A percentile compares a stretch with the other conserved stretches of the same genome.
Evolutionary conservation across 371 early-diverging fungal genomes (phyloP).

Genomic region (Haplosporangium sp.): DNA sequence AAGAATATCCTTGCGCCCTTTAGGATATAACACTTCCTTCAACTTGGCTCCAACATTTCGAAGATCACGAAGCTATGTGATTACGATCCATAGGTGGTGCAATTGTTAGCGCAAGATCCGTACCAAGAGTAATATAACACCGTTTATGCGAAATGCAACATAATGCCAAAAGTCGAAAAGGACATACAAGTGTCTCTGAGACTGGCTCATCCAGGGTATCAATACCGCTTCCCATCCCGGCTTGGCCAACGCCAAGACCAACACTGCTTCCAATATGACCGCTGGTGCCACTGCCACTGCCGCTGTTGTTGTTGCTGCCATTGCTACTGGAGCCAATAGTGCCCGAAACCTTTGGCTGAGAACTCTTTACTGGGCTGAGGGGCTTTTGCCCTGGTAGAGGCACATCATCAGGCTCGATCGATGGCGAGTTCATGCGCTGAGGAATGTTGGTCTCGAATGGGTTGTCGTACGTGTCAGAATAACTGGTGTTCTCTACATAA

Average conservation of each 20-base stretch:
- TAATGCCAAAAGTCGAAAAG: neutral
- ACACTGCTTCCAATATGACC: conserved; percentile 32
- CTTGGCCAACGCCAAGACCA: conserved; percentile 53
- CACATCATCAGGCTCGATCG: conserved; percentile 55
- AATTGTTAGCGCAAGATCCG: too few relatives aligned
- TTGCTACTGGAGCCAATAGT: conserved; percentile 45
- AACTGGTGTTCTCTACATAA: conserved; percentile 47
- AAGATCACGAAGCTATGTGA: conserved; percentile 80
- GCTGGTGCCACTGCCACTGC: conserved; percentile 6
- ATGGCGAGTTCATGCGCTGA: conserved; percentile 47
- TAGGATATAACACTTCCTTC: conserved; percentile 79
- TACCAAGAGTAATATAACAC: too few relatives aligned
- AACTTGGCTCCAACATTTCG: conserved; percentile 77
- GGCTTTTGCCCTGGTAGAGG: conserved; percentile 54
- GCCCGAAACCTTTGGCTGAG: conserved; percentile 51
- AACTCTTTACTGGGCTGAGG: conserved; percentile 34
- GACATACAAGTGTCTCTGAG: conserved; percentile 79
- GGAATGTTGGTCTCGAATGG: conserved; percentile 56
- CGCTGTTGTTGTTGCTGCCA: conserved; percentile 2
- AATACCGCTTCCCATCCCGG: conserved; percentile 43
- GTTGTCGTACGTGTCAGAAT: conserved; percentile 55
- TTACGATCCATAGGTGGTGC: neutral
- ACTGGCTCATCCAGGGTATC: conserved; percentile 97
- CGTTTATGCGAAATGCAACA: too few relatives aligned
- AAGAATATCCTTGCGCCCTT: conserved; percentile 72